Percentiles rank a stretch among this genome's conserved stretches.
Evolutionary conservation across 495 filamentous ascomycete species (phyloP).

Genomic region (Penicillium canescens): DNA sequence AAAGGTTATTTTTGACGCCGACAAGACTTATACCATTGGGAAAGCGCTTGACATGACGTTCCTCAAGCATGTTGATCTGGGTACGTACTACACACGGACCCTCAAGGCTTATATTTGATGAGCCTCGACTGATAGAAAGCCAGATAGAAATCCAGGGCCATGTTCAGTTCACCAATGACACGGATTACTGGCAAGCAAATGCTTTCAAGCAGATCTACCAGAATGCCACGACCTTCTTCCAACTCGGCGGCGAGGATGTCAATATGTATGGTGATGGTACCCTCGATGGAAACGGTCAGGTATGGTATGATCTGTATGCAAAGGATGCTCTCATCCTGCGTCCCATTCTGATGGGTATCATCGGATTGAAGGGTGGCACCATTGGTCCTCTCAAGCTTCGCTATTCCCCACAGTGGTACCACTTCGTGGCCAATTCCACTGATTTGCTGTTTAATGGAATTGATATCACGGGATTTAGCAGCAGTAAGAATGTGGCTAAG

Average conservation of each 20-base stretch:
- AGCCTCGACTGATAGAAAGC: not conserved
- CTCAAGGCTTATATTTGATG: not conserved
- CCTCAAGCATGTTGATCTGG: conserved; percentile 62
- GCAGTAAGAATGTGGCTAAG: conserved; percentile 55
- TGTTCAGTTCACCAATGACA: conserved; percentile 64
- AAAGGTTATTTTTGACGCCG: conserved; percentile 58
- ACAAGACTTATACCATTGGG: conserved; percentile 59
- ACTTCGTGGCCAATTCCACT: conserved; percentile 66
- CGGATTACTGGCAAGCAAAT: conserved; percentile 65
- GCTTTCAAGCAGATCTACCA: conserved; percentile 62
- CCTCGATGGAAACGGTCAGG: conserved; percentile 66
- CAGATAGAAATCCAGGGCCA: conserved; percentile 51
- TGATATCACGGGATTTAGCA: conserved; percentile 57
- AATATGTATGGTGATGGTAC: conserved; percentile 66
- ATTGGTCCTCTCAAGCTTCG: conserved; percentile 62
- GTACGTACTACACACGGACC: conserved; percentile 18
- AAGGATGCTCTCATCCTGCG: conserved; percentile 55
- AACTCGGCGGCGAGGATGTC: conserved; percentile 66
- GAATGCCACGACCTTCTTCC: conserved; percentile 68
- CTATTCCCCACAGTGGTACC: conserved; percentile 67
- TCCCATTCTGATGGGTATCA: conserved; percentile 62
- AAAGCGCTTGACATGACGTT: conserved; percentile 67
- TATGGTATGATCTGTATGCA: conserved; percentile 67
- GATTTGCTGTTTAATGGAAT: conserved; percentile 68
- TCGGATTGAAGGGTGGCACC: conserved; percentile 60